Evolutionary conservation across 192 early-diverging fungal genomes (phyloP), one percentile per base, ranked within the genome.

Genomic region (Coemansia sp.): DNA sequence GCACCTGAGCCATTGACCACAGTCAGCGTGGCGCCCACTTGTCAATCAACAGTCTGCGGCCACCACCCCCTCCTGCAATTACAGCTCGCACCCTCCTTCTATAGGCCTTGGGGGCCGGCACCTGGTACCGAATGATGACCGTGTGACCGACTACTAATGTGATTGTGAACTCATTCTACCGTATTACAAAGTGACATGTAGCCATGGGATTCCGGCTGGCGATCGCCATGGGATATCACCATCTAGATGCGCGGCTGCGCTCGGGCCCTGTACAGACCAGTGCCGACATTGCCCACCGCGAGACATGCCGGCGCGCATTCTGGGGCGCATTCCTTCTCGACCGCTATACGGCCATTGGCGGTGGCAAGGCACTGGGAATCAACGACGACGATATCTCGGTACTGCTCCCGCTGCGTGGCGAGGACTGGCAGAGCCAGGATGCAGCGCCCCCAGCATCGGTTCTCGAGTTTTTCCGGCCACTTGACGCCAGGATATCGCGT

Each of bases 131-230:
- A n/a, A n/a, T n/a, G n/a, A n/a, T n/a, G n/a, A n/a, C n/a, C n/a
- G n/a, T n/a, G n/a, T 29, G 8, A 29, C 28, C 28, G 4, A 29
- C 9, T 35, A 23, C 22, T 33, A 35, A 35, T 29, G 43, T 10
- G 5, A 23, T 21, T 31, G 26, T 45, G n/a, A 30, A 37, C 35
- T n/a, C n/a, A n/a, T n/a, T n/a, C n/a, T n/a, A n/a, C n/a, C n/a
- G n/a, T n/a, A n/a, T n/a, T n/a, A n/a, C n/a, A n/a, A n/a, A n/a
- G n/a, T 31, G 32, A 3, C 12, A 16, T 54, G 47, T 68, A 75
- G 64, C 71, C 21, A 75, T 75, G 71, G 65, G 71, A 11, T 75
- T 75, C 47, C 65, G 71, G 20, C 44, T 75, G 49, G 71, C 71
- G 5, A 75, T 75, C 44, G 60, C 55, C 29, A 67, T 67, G 71